These are phyloP conservation scores for Teratosphaeria gauchensis DNA, from an alignment of 2,329 filamentous ascomycete species.

Conservation along the genomic window DNA sequence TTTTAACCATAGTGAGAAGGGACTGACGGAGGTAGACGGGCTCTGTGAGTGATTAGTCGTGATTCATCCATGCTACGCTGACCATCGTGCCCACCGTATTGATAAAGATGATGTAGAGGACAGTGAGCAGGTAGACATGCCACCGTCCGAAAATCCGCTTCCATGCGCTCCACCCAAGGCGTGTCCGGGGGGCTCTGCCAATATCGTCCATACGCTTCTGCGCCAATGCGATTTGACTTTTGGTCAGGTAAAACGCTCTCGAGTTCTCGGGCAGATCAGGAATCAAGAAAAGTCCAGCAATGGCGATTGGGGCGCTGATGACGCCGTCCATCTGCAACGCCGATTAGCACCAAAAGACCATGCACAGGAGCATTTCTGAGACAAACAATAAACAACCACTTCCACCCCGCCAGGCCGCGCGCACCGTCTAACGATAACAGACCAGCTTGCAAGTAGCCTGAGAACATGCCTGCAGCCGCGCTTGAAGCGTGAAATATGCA, in stretches of 20 bases:
- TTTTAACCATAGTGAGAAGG: slow-evolving; percentile 30
- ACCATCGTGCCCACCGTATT: slow-evolving; percentile 29
- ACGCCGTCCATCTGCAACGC: slow-evolving; percentile 36
- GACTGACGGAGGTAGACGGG: slow-evolving; percentile 43
- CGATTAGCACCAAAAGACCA: too few relatives aligned
- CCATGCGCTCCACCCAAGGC: not conserved
- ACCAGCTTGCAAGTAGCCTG: slow-evolving; percentile 46
- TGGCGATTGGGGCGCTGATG: slow-evolving; percentile 44
- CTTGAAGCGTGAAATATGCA: slow-evolving; percentile 44
- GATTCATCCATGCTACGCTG: not conserved
- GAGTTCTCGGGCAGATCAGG: slow-evolving; percentile 44
- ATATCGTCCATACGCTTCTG: slow-evolving; percentile 35
- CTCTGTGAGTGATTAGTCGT: slow-evolving; percentile 38
- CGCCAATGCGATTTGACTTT: slow-evolving; percentile 34
- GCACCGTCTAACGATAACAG: slow-evolving; percentile 41
- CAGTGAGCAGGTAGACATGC: slow-evolving; percentile 52
- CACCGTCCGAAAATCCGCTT: slow-evolving; percentile 48
- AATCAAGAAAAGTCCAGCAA: slow-evolving; percentile 40
- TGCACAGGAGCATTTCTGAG: not conserved
- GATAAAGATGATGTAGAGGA: slow-evolving; percentile 55
- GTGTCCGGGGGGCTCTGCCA: not conserved
- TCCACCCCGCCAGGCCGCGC: slow-evolving; percentile 38
- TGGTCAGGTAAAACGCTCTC: slow-evolving; percentile 39
- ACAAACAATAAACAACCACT: slow-evolving; percentile 37
- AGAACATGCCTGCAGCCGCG: slow-evolving; percentile 38